These are phyloP conservation scores for Mycena galericulata DNA, from an alignment of 768 basidiomycete species.

Conservation along the genomic window DNA sequence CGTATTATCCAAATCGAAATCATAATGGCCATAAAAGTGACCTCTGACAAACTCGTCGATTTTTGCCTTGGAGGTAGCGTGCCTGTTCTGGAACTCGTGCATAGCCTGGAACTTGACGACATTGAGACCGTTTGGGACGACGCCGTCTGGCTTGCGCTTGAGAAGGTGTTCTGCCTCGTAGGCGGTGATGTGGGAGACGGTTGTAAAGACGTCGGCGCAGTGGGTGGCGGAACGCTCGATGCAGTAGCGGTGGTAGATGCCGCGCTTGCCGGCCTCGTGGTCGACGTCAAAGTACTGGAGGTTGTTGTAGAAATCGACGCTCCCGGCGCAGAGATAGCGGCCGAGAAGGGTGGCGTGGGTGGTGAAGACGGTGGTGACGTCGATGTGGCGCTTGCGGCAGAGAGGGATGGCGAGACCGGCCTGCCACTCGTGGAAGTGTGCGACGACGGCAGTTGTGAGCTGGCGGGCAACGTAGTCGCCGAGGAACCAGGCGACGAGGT, in stretches of 20 bases:
- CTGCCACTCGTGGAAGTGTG: slow-evolving; percentile 99
- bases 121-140: slow-evolving; percentile 96
- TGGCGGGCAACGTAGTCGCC: slow-evolving; percentile 93
- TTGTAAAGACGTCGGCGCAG: slow-evolving; percentile 98
- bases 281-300: slow-evolving; percentile 99
- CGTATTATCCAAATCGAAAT: slow-evolving; percentile 95
- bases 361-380: slow-evolving; percentile 98
- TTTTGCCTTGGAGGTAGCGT: slow-evolving; percentile 94
- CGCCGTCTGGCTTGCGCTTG: slow-evolving; percentile 97
- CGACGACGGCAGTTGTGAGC: slow-evolving; percentile 87
- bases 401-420: slow-evolving; percentile 95
- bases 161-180: slow-evolving; percentile 97
- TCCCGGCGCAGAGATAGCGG: slow-evolving; percentile 97
- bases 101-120: slow-evolving; percentile 99
- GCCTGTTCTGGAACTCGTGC: slow-evolving; percentile 99
- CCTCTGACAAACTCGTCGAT: slow-evolving; percentile 98
- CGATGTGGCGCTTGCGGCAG: slow-evolving; percentile 95
- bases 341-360: slow-evolving; percentile 99
- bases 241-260: slow-evolving; percentile 98
- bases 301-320: slow-evolving; percentile 99
- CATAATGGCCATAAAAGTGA: slow-evolving; percentile 98
- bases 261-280: slow-evolving; percentile 98
- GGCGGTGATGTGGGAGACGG: slow-evolving; percentile 97
- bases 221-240: slow-evolving; percentile 96
- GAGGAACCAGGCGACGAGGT: slow-evolving; percentile 99